Evolutionary conservation across 768 basidiomycete species (phyloP).

Genomic region (Tremella mesenterica): DNA sequence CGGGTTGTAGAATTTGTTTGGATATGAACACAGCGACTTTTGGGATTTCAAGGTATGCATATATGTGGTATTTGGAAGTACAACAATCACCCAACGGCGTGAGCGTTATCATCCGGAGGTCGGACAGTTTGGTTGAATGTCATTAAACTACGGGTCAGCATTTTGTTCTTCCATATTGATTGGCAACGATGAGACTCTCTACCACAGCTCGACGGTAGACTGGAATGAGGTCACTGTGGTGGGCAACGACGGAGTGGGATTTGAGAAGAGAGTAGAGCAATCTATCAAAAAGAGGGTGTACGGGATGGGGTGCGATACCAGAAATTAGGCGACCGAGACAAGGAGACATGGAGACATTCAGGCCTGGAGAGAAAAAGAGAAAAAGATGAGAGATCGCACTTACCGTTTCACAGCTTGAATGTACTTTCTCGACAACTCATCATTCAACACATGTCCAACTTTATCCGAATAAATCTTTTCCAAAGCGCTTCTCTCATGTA

Average conservation of each 20-base stretch:
- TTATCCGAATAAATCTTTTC: conserved; percentile 97
- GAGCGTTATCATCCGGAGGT: conserved; percentile 71
- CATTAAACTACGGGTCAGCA: conserved; percentile 56
- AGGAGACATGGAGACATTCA: no score
- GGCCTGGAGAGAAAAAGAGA: no score
- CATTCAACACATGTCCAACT: conserved; percentile 95
- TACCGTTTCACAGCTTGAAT: conserved; percentile 94
- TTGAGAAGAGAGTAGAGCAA: no score
- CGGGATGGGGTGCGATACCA: no score
- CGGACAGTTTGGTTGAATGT: conserved; percentile 95
- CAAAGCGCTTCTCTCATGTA: conserved; percentile 93
- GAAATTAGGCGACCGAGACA: no score
- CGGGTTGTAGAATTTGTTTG: neutral
- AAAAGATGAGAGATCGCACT: conserved; percentile 4
- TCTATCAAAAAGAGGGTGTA: no score
- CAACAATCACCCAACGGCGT: conserved; percentile 63
- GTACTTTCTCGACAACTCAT: conserved; percentile 97
- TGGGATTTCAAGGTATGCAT: no score
- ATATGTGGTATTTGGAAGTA: neutral
- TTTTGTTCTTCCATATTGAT: neutral
- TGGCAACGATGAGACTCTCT: no score
- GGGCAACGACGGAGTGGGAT: no score
- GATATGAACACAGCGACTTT: no score
- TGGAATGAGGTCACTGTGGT: no score
- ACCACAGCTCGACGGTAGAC: no score